Conservation (phyloP, 352 stramenopile genomes). For the Phytophthora fragariae region DNA sequence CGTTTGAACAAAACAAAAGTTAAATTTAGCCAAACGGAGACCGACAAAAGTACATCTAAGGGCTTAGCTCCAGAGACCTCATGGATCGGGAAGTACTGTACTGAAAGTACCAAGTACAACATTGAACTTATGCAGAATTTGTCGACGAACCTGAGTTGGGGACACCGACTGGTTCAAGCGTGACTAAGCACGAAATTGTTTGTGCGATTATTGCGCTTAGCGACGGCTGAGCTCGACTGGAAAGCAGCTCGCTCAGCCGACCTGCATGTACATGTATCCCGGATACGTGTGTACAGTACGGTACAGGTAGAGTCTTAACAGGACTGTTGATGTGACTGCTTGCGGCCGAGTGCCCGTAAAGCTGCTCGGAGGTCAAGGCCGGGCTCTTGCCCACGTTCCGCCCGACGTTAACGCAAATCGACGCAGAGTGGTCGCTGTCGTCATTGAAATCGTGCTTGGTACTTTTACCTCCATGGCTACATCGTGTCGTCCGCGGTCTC, state of each 20-base stretch:
- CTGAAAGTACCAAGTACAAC: background rate
- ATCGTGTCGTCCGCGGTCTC: conserved; percentile 20
- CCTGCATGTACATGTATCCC: too few species aligned
- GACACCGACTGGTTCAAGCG: background rate
- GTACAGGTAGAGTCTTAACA: background rate
- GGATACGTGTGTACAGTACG: too few species aligned
- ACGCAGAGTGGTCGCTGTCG: conserved; percentile 29
- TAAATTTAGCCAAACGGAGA: too few species aligned
- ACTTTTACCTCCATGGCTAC: conserved; percentile 29
- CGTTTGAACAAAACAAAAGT: too few species aligned
- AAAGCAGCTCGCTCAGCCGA: too few species aligned
- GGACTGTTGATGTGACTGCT: conserved; percentile 20
- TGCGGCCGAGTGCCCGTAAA: background rate
- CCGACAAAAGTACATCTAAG: too few species aligned
- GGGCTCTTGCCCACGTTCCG: conserved; percentile 32
- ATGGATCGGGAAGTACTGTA: conserved; percentile 1
- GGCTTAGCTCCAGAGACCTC: background rate
- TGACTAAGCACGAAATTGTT: conserved; percentile 3
- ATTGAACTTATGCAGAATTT: conserved; percentile 4
- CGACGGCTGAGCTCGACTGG: too few species aligned
- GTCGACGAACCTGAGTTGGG: conserved; percentile 9
- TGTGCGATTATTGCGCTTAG: background rate
- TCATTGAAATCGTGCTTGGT: conserved; percentile 28
- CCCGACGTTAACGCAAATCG: conserved; percentile 29
- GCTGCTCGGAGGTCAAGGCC: conserved; percentile 5